A percentile compares a stretch with the other conserved stretches of the same genome.
These are phyloP conservation scores for Sporobolomyces pararoseus DNA, from an alignment of 768 basidiomycete species.

Conservation along the genomic window DNA sequence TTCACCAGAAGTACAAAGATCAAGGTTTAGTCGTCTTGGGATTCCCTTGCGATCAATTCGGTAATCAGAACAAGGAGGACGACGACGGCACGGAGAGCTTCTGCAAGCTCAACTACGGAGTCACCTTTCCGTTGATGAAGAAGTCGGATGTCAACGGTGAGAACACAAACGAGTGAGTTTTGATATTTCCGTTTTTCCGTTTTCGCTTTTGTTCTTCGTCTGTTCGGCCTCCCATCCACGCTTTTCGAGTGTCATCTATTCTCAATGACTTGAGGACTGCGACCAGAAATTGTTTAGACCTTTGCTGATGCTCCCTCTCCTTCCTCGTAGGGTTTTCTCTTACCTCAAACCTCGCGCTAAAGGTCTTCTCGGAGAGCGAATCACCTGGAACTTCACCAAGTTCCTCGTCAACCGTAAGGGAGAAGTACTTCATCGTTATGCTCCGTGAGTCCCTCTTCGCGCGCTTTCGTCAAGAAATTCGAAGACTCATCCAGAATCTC, in stretches of 20 bases:
- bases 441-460: conserved; percentile 56
- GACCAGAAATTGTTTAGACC: no score
- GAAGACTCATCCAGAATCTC: no score
- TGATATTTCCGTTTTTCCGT: conserved; percentile 28
- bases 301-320: no score
- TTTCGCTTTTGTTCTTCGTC: background rate
- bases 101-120: conserved; percentile 78
- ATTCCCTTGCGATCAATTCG: conserved; percentile 93
- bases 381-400: conserved; percentile 71
- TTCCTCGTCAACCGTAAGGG: conserved; percentile 65
- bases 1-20: conserved; percentile 73
- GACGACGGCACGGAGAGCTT: conserved; percentile 49
- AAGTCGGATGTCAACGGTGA: conserved; percentile 87
- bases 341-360: conserved; percentile 78
- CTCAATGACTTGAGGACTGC: no score
- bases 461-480: no score
- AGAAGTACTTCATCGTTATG: conserved; percentile 69
- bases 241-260: no score
- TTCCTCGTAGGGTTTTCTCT: conserved; percentile 65
- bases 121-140: conserved; percentile 83
- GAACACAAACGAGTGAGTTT: conserved; percentile 60
- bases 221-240: background rate
- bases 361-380: conserved; percentile 63
- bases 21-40: conserved; percentile 73
- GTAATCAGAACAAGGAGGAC: conserved; percentile 66